A percentile compares a stretch with the other conserved stretches of the same genome.
Evolutionary conservation across 441 rosid species (phyloP).

Genomic region (Pelargonium citronellum): DNA sequence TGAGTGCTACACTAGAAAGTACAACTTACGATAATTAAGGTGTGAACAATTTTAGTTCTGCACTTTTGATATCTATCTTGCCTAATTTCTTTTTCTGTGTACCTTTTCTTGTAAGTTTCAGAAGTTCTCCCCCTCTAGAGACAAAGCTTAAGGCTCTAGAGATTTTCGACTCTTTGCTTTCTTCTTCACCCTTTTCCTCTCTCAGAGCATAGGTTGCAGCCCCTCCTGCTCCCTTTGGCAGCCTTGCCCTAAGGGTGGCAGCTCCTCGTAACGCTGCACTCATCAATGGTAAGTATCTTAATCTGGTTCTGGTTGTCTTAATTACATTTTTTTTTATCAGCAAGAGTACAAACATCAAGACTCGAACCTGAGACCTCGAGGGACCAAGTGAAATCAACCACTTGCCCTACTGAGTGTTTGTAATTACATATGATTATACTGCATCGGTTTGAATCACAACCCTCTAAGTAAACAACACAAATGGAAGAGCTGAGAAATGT

Average conservation of each 20-base stretch:
- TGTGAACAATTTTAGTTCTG: not conserved
- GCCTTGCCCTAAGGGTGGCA: conserved; percentile 62
- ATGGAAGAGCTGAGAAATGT: conserved; percentile 6
- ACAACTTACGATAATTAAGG: not conserved
- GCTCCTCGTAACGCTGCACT: conserved; percentile 74
- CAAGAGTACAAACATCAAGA: no score
- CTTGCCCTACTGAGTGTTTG: no score
- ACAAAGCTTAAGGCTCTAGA: conserved; percentile 57
- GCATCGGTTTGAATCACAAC: not conserved
- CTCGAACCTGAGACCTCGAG: no score
- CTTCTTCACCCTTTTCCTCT: conserved; percentile 45
- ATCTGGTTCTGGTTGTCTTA: not conserved
- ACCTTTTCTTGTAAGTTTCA: conserved; percentile 96
- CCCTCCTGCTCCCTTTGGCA: conserved; percentile 50
- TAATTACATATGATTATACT: no score
- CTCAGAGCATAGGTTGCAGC: conserved; percentile 33
- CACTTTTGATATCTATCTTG: no score
- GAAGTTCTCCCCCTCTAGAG: conserved; percentile 72
- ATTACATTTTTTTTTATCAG: no score
- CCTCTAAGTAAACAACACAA: not conserved
- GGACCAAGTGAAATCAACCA: no score
- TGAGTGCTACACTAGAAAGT: conserved; percentile 8
- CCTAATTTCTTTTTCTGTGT: not conserved
- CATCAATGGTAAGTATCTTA: not conserved
- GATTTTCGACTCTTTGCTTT: conserved; percentile 36